phyloP scores from a whole-genome alignment of 83 land plant species.

The Picea abies region DNA sequence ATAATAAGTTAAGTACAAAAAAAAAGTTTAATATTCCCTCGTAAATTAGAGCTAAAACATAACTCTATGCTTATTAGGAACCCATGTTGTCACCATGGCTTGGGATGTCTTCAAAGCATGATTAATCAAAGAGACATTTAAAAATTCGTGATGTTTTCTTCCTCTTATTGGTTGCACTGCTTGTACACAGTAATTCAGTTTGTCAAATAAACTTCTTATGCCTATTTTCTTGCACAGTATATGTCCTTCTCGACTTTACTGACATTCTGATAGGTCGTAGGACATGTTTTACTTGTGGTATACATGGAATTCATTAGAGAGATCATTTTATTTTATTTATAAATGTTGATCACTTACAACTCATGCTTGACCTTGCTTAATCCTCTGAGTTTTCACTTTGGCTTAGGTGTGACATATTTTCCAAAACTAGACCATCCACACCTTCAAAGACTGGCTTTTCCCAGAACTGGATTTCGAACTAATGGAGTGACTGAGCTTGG shows the following conservation, averaged over 20 bases:
- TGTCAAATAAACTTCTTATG: no score
- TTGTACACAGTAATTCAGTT: neutral
- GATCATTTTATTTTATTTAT: neutral
- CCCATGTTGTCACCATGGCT: no score
- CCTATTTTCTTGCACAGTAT: no score
- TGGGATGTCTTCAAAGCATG: no score
- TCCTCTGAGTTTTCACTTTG: slow-evolving; percentile 6
- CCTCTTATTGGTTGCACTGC: neutral
- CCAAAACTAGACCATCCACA: slow-evolving; percentile 19
- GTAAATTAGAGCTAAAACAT: neutral
- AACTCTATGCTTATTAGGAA: neutral
- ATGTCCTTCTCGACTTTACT: no score
- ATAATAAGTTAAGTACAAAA: no score
- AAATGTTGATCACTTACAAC: neutral
- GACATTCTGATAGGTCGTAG: no score
- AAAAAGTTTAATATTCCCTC: no score
- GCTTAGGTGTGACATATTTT: slow-evolving; percentile 10
- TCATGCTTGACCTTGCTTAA: slow-evolving; percentile 3
- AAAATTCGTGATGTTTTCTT: neutral
- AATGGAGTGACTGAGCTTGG: slow-evolving; percentile 18
- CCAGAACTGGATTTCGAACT: slow-evolving; percentile 19
- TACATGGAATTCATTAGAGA: no score
- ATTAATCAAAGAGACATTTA: no score
- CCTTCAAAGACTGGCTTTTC: slow-evolving; percentile 20
- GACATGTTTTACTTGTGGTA: no score